Evolutionary conservation across 2,329 filamentous ascomycete genomes (phyloP), one percentile per base, ranked within the genome.

Genomic region (Colletotrichum lupini): DNA sequence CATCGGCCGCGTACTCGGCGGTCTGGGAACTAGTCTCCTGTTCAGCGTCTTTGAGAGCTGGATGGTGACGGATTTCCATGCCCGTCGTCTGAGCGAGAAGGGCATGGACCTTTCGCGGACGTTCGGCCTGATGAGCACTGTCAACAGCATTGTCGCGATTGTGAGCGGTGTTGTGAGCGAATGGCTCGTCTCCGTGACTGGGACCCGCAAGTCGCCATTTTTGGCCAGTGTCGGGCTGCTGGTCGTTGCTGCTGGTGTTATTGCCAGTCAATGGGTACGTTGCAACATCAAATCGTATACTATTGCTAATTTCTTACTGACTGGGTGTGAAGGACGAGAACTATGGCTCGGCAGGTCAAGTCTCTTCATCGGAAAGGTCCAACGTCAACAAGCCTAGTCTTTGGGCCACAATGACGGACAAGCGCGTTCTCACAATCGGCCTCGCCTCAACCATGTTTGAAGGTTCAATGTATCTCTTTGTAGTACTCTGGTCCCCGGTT

Each of bases 21-120:
- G 90, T 0, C 73, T 91, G 58, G 86, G 85, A 32, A 88, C 88
- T 42, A 90, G 88, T 30, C 79, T 91, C 53, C 82, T 91, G 35
- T 91, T 89, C 81, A 89, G 85, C 56, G 87, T 86, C 5, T 91
- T 91, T 75, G 89, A 92, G 78, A 89, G 87, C 76, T 92, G 89
- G 89, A 88, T 91, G 83, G 86, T 91, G 32, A 85, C 87, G 4
- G 88, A 90, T 75, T 89, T 86, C 74, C 84, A 87, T 72, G 81
- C 81, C 67, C 81, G 85, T 55, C 80, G 82, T 52, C 77, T 87
- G 35, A 82, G 82, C 32, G 79, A 82, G 12, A 79, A 78, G 26
- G 85, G 84, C 3, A 79, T 80, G 24, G 83, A 84, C 37, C 79
- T 91, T 61, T 85, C 85, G 70, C 82, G 82, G 37, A 85, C 87